phyloP scores from a whole-genome alignment of 2,329 filamentous ascomycete genomes.

The Apiospora saccharicola region DNA sequence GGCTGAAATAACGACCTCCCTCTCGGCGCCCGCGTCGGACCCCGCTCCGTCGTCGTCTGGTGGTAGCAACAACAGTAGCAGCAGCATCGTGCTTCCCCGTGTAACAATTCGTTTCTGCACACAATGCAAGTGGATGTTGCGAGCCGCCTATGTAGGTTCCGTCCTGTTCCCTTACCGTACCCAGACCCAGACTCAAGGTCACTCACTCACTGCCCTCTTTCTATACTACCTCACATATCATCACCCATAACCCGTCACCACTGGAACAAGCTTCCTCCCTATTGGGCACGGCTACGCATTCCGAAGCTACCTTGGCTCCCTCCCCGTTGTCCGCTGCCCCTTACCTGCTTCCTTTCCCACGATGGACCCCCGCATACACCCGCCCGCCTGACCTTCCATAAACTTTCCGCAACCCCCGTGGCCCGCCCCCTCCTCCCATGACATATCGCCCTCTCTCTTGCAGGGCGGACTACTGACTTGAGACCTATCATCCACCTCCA shows the following conservation, averaged over 20 bases:
- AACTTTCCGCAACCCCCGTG: background rate
- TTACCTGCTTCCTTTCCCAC: background rate
- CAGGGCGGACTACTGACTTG: background rate
- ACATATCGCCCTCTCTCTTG: background rate
- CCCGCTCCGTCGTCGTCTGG: conserved; percentile 1
- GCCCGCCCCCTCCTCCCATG: background rate
- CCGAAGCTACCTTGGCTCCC: background rate
- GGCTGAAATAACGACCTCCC: background rate
- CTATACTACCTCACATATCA: background rate
- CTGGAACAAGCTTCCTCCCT: background rate
- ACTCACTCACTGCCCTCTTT: no score
- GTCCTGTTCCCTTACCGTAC: background rate
- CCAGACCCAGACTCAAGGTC: no score
- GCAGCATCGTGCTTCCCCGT: conserved; percentile 61
- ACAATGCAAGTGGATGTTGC: conserved; percentile 90
- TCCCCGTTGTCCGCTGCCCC: background rate
- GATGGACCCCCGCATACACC: background rate
- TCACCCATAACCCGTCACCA: background rate
- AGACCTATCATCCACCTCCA: conserved; percentile 45
- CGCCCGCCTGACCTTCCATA: conserved; percentile 1
- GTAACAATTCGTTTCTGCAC: conserved; percentile 93
- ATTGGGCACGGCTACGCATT: background rate
- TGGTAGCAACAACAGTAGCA: background rate
- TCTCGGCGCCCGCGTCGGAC: background rate
- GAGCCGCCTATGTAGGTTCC: conserved; percentile 79